These are phyloP conservation scores for Zymoseptoria crescenta DNA, from an alignment of 2,329 filamentous ascomycete species.

Conservation along the genomic window DNA sequence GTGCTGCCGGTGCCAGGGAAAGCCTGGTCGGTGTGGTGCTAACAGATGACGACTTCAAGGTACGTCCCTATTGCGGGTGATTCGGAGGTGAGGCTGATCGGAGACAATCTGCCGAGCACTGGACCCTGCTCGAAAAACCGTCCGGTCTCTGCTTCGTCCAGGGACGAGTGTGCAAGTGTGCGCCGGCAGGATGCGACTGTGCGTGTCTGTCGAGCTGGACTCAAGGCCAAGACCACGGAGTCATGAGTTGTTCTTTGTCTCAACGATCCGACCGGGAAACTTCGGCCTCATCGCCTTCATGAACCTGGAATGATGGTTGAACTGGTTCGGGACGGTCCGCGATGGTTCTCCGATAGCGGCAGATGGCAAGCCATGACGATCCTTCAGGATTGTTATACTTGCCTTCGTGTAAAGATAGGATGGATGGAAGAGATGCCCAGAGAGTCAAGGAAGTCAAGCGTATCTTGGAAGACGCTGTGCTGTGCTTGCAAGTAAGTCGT, in stretches of 20 bases:
- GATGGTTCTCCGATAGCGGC: neutral
- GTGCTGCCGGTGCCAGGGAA: neutral
- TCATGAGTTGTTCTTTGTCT: neutral
- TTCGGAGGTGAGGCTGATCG: neutral
- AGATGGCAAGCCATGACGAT: neutral
- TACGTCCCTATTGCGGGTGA: neutral
- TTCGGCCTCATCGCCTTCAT: neutral
- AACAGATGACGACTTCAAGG: neutral
- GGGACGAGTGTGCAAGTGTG: neutral
- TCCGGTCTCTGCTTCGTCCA: neutral
- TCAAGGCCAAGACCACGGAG: neutral
- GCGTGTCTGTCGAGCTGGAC: neutral
- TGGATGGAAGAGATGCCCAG: neutral
- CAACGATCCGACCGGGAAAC: neutral
- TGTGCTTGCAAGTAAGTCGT: neutral
- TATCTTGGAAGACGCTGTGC: neutral
- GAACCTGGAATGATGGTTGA: too few relatives aligned
- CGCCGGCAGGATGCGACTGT: neutral
- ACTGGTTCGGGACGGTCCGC: neutral
- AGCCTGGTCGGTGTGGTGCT: neutral
- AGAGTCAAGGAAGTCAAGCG: neutral
- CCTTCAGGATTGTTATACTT: neutral
- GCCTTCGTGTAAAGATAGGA: neutral
- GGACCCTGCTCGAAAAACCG: neutral
- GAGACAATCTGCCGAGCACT: neutral